phyloP scores from a whole-genome alignment of 2,329 filamentous ascomycete species.

The Fusarium incarnatum region DNA sequence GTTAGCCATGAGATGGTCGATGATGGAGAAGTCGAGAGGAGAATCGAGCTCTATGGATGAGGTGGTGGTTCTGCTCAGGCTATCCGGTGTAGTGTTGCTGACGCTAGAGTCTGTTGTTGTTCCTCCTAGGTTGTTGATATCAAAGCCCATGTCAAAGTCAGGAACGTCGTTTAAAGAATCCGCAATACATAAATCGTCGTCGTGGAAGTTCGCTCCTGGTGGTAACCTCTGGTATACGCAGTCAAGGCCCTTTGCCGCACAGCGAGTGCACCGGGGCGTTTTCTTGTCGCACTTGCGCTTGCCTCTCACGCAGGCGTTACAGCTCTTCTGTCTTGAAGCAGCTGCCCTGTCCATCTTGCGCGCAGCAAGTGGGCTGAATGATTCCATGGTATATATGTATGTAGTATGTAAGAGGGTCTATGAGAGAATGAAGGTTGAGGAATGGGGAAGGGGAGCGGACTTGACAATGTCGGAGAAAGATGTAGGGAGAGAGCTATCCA shows the following conservation, averaged over 20 bases:
- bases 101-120: conserved; percentile 46
- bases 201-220: conserved; percentile 38
- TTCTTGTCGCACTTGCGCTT: conserved; percentile 62
- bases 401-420: neutral
- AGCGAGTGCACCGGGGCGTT: conserved; percentile 57
- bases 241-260: conserved; percentile 55
- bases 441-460: conserved; percentile 16
- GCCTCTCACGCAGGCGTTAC: conserved; percentile 60
- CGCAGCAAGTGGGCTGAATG: conserved; percentile 43
- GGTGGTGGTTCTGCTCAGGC: conserved; percentile 38
- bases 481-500: neutral
- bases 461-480: conserved; percentile 30
- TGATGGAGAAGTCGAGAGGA: conserved; percentile 52
- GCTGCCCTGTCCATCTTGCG: conserved; percentile 49
- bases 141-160: conserved; percentile 55
- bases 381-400: conserved; percentile 39
- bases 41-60: conserved; percentile 45
- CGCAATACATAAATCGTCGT: conserved; percentile 35
- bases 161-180: conserved; percentile 38
- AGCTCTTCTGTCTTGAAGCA: conserved; percentile 63
- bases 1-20: conserved; percentile 50
- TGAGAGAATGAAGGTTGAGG: neutral
- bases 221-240: conserved; percentile 57
- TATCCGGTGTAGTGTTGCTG: conserved; percentile 47
- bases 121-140: conserved; percentile 49